phyloP scores from a whole-genome alignment of 2,329 filamentous ascomycete genomes.

The Diaporthe australafricana region DNA sequence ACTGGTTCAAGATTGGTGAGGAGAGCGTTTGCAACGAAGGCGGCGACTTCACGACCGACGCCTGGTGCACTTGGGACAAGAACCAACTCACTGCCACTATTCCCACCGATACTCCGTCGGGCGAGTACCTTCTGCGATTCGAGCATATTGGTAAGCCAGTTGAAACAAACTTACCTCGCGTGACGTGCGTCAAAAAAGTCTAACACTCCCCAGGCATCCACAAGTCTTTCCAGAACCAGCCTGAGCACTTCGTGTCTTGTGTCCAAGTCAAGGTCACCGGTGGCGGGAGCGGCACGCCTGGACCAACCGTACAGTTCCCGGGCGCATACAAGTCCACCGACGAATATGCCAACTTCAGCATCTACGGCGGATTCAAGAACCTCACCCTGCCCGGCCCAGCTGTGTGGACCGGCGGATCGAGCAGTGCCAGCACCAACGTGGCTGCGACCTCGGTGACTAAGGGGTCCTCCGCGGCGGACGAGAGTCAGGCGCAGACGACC shows the following conservation, averaged over 20 bases:
- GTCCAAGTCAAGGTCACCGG: conserved; percentile 55
- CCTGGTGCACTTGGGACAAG: neutral
- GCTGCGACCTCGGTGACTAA: neutral
- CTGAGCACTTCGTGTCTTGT: conserved; percentile 41
- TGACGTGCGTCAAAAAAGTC: neutral
- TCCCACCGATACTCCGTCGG: conserved; percentile 1
- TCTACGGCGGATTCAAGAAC: conserved; percentile 51
- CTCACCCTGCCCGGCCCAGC: conserved; percentile 53
- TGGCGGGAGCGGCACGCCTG: conserved; percentile 50
- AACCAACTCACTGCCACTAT: neutral
- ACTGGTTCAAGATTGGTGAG: conserved; percentile 24
- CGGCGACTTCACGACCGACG: neutral
- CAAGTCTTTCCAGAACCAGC: neutral
- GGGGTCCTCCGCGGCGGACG: neutral
- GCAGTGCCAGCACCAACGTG: neutral
- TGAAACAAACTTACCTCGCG: neutral
- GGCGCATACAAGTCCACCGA: conserved; percentile 49
- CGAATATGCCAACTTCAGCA: conserved; percentile 46
- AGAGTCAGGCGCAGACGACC: neutral
- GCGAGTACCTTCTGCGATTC: conserved; percentile 10
- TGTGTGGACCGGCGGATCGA: conserved; percentile 41
- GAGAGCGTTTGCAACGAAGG: neutral
- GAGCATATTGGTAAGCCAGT: conserved; percentile 1
- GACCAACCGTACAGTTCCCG: conserved; percentile 48
- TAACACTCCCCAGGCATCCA: neutral